phyloP scores from a whole-genome alignment of 805 yeast species.

The Scheffersomyces amazonensis region DNA sequence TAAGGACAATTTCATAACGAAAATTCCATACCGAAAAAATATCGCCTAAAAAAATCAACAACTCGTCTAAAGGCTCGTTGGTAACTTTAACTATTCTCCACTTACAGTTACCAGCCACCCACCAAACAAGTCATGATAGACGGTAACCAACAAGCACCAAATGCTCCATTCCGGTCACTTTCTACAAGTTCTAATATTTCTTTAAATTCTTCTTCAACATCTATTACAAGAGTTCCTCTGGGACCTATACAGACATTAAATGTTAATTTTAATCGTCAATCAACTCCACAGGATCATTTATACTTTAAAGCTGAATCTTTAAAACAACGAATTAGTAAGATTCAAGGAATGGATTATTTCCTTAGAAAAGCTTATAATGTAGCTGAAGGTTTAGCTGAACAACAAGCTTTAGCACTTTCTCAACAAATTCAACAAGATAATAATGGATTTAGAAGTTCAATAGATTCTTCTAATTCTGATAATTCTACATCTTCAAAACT shows the following conservation, averaged over 20 bases:
- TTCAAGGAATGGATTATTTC: constrained; percentile 70
- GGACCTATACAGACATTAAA: constrained; percentile 43
- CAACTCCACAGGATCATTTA: constrained; percentile 62
- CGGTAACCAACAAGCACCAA: neutral
- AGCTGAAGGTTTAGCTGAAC: constrained; percentile 69
- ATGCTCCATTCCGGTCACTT: constrained; percentile 33
- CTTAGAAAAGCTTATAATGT: constrained; percentile 59
- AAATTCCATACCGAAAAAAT: too few species aligned
- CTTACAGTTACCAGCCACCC: too few species aligned
- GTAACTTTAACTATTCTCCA: too few species aligned
- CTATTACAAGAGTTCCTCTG: constrained; percentile 38
- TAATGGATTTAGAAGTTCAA: constrained; percentile 29
- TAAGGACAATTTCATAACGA: too few species aligned
- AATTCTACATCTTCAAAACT: constrained; percentile 9
- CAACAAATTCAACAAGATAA: constrained; percentile 33
- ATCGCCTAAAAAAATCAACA: too few species aligned
- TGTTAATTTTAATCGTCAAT: constrained; percentile 59
- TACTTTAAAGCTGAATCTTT: constrained; percentile 63
- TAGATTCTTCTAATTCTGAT: constrained; percentile 32
- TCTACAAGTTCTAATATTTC: constrained; percentile 32
- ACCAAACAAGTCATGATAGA: neutral
- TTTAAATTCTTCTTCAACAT: constrained; percentile 26
- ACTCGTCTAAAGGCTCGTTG: too few species aligned
- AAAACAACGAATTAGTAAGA: constrained; percentile 50
- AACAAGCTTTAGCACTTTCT: constrained; percentile 57